Percentiles rank a stretch among this genome's conserved stretches.
Evolutionary conservation across 805 yeast genomes (phyloP).

Genomic region (Crinitomyces ghanaensis): DNA sequence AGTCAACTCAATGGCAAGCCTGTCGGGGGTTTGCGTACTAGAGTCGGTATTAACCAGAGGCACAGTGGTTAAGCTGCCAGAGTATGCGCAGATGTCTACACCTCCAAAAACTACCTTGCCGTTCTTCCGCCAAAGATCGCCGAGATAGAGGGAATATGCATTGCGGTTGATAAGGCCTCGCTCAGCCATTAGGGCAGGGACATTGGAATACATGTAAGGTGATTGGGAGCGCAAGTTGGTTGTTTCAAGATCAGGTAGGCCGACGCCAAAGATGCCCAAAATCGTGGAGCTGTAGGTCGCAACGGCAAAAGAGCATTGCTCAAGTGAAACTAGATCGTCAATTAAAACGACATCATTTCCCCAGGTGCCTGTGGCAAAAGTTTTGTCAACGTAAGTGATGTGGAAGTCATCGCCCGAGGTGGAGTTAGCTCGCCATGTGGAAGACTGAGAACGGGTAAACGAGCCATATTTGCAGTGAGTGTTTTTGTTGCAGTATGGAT

Average conservation of each 20-base stretch:
- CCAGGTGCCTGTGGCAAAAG: slow-evolving; percentile 17
- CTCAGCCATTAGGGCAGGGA: slow-evolving; percentile 47
- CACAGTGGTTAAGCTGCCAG: slow-evolving; percentile 28
- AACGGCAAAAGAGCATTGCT: slow-evolving; percentile 11
- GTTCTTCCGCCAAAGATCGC: slow-evolving; percentile 19
- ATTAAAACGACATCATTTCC: slow-evolving; percentile 22
- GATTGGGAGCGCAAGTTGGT: no score
- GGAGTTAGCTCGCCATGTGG: slow-evolving; percentile 17
- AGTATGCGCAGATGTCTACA: slow-evolving; percentile 31
- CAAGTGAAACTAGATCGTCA: slow-evolving; percentile 36
- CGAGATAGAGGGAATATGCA: slow-evolving; percentile 37
- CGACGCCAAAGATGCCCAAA: slow-evolving; percentile 37
- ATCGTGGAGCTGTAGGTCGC: slow-evolving; percentile 29
- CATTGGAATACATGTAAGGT: slow-evolving; percentile 41
- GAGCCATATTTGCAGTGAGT: not conserved
- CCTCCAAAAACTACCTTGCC: slow-evolving; percentile 38
- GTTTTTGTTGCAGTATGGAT: slow-evolving; percentile 26
- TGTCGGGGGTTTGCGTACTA: slow-evolving; percentile 4
- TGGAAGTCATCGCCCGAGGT: slow-evolving; percentile 10
- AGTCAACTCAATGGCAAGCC: slow-evolving; percentile 4
- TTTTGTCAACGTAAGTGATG: slow-evolving; percentile 9
- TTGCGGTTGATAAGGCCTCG: slow-evolving; percentile 31
- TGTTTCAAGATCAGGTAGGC: slow-evolving; percentile 14
- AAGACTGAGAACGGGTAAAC: slow-evolving; percentile 12
- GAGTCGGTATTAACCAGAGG: slow-evolving; percentile 19